Evolutionary conservation across 371 early-diverging fungal species (phyloP), one percentile per base, ranked within the genome.

Genomic region (Batkoa obscura): DNA sequence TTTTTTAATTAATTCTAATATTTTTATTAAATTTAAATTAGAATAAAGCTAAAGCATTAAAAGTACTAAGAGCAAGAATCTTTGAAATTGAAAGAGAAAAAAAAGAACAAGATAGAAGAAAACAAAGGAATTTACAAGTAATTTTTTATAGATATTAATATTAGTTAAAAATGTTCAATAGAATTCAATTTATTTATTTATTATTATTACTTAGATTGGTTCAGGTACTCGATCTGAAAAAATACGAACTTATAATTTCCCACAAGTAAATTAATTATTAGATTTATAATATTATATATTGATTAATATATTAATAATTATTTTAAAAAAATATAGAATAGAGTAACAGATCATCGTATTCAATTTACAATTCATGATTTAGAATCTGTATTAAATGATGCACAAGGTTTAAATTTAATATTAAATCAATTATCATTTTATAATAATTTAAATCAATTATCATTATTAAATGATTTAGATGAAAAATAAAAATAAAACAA

Each of bases 31-130:
- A 4, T 37, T 59, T 32, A 13, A n/a, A 39, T 8, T 68, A 80
- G 73, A 95, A 95, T 70, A 81, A 81, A 62, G 84, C 83, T 0
- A 86, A 80, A 59, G 96, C 94, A 0, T 67, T 95, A 60, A 78
- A 81, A 50, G 76, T 94, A 37, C 63, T 95, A 32, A 71, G 80
- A 32, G 85, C 90, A 1, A 76, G 81, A 58, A 65, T 95, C 33
- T 87, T 74, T 61, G 88, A 89, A 50, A 64, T 66, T 43, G 85
- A 90, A 59, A 68, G 80, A 45, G 63, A 68, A 58, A 74, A 76
- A 58, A 59, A 72, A 38, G 74, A 73, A 0, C 56, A 52, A 1
- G 80, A 74, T 56, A 68, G 88, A 47, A 60, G 83, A 0, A 71
- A 76, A 45, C 69, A 76, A 9, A 63, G 88, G 17, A 77, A 79